Conservation (phyloP, 306 rosid genomes). For the Dalbergia cochinchinensis region DNA sequence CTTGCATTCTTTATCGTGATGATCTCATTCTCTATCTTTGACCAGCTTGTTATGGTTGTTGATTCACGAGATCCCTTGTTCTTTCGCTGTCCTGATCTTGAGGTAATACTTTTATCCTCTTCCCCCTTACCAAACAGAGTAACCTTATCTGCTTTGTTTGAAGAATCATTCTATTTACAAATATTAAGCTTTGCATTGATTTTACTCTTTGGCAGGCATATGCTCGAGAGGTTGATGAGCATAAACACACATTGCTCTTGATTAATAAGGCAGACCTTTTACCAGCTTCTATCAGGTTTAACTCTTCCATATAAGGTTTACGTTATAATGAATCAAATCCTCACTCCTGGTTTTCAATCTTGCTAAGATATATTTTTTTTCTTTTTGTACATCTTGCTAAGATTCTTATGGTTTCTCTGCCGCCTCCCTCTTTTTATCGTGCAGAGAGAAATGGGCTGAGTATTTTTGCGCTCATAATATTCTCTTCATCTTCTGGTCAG, state of each 20-base stretch:
- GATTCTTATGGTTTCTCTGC: constrained; percentile 34
- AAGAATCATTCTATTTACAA: constrained; percentile 1
- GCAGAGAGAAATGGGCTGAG: constrained; percentile 96
- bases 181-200: constrained; percentile 8
- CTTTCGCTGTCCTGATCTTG: constrained; percentile 98
- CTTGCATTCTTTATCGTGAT: constrained; percentile 30
- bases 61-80: constrained; percentile 93
- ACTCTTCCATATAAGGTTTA: constrained; percentile 33
- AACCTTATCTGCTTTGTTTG: background rate
- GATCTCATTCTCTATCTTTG: constrained; percentile 28
- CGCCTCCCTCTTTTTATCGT: background rate
- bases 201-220: constrained; percentile 60
- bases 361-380: too few species aligned
- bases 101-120: constrained; percentile 55
- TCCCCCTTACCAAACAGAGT: background rate
- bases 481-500: constrained; percentile 94
- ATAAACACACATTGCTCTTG: constrained; percentile 87
- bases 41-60: constrained; percentile 97
- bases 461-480: constrained; percentile 71
- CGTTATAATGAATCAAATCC: constrained; percentile 20
- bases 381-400: constrained; percentile 18
- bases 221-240: constrained; percentile 81
- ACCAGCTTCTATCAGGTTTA: constrained; percentile 80
- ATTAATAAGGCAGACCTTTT: constrained; percentile 97
- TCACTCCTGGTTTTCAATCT: constrained; percentile 25